Evolutionary conservation across 148 eudicot genomes (phyloP).

Genomic region (Diospyros kaki): DNA sequence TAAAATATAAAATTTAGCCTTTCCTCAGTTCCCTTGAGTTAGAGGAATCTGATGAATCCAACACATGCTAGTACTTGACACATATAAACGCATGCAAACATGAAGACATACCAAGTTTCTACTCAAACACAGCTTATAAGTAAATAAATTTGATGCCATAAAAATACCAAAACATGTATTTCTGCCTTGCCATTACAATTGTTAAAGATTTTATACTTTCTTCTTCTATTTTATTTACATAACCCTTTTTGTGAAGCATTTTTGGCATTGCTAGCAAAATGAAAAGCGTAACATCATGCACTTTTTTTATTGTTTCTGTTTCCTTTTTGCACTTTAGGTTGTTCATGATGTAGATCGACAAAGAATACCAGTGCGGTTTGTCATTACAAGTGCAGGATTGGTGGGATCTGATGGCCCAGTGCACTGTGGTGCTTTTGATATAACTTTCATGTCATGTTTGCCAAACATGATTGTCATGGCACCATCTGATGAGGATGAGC

Average conservation of each 20-base stretch:
- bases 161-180: not conserved
- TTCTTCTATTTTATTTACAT: not conserved
- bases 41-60: not conserved
- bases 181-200: not conserved
- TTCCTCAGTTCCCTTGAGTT: not conserved
- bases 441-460: constrained; percentile 87
- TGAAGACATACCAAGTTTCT: not conserved
- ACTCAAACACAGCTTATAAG: not conserved
- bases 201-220: not conserved
- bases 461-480: constrained; percentile 98
- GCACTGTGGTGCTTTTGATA: constrained; percentile 74
- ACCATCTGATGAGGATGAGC: constrained; percentile 89
- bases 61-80: not conserved
- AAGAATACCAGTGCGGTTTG: constrained; percentile 81
- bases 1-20: not conserved
- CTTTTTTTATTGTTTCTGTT: not conserved
- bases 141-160: not conserved
- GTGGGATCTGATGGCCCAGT: constrained; percentile 80
- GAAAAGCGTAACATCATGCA: not conserved
- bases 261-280: not conserved
- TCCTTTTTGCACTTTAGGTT: constrained; percentile 34
- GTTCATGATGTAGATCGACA: constrained; percentile 91
- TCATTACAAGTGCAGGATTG: constrained; percentile 75
- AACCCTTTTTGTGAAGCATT: not conserved
- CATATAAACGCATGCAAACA: not conserved